These are phyloP conservation scores for Botryococcus braunii DNA, from an alignment of 163 green algal species.

Conservation along the genomic window DNA sequence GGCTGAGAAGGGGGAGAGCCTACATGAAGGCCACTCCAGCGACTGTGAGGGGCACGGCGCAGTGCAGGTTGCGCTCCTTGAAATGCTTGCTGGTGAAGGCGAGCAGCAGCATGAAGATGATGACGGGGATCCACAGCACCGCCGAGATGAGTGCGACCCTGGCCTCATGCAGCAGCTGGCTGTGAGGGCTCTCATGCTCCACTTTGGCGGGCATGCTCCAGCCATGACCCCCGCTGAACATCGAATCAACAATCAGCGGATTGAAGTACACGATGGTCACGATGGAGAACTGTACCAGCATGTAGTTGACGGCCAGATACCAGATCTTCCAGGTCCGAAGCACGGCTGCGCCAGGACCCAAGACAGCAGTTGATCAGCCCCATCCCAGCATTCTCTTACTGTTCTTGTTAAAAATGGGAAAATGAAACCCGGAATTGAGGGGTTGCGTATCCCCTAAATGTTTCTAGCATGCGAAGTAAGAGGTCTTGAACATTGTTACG, in stretches of 20 bases:
- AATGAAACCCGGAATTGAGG: no score
- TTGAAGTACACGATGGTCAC: conserved; percentile 10
- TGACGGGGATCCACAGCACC: conserved; percentile 2
- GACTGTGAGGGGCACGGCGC: neutral
- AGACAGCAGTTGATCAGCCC: no score
- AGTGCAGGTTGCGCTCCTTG: conserved; percentile 7
- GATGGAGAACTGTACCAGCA: conserved; percentile 5
- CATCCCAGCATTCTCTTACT: no score
- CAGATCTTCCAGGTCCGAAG: conserved; percentile 6
- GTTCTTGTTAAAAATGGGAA: no score
- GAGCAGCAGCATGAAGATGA: conserved; percentile 1
- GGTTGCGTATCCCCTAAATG: no score
- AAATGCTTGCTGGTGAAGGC: conserved; percentile 2
- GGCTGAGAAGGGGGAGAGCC: neutral
- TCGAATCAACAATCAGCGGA: conserved; percentile 1
- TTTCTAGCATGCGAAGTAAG: no score
- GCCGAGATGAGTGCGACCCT: conserved; percentile 7
- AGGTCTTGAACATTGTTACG: no score
- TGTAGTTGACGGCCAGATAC: conserved; percentile 2
- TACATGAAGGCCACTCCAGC: conserved; percentile 6
- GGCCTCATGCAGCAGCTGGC: neutral
- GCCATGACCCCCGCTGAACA: neutral
- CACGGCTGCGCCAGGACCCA: no score
- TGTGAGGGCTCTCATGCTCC: neutral
- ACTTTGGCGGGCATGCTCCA: neutral